Evolutionary conservation across 2,329 filamentous ascomycete species (phyloP), one percentile per base, ranked within the genome.

Genomic region (Venturia effusa): DNA sequence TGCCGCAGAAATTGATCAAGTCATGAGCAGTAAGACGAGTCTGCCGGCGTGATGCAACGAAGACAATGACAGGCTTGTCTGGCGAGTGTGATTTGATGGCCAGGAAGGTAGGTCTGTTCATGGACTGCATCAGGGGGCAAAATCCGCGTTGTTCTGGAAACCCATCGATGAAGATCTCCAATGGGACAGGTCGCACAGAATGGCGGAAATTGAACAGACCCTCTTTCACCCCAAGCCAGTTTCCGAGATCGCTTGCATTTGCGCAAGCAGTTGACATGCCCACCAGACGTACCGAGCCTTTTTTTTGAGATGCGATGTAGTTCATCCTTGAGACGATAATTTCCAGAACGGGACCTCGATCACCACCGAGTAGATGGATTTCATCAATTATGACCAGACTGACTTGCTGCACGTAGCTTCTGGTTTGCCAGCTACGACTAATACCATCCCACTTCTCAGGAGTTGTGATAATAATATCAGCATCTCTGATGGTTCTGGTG

Each of bases 391-490:
- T 97, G 62, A 99, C 94, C 19, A 99, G 79, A 66, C 92, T 93
- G 66, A 99, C 94, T 75, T 97, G 88, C 62, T 92, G 86, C 48
- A 99, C 94, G 69, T 99, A 99, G 66, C 90, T 89, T 84, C 94
- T 88, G 5, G 93, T 97, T 75, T 97, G 92, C 94, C 95, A 99
- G 71, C 90, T 96, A 83, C 94, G 89, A 70, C 91, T 96, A 69
- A 99, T 97, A 84, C 95, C 95, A 73, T 99, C 95, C 94, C 94
- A 99, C 74, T 99, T 99, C 77, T 99, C 94, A n/a, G 94, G 95
- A 0, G 95, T 99, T 0, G 94, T 99, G 70, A 99, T 92, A 70
- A 99, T 99, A 67, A 99, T 91, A 73, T 99, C 94, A 3, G 94
- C 94, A 72, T 97, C 89, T 69, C 92, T 86, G 70, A 99, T 99